These are phyloP conservation scores for Herpetospermum pedunculosum DNA, from an alignment of 306 rosid species.

Conservation along the genomic window DNA sequence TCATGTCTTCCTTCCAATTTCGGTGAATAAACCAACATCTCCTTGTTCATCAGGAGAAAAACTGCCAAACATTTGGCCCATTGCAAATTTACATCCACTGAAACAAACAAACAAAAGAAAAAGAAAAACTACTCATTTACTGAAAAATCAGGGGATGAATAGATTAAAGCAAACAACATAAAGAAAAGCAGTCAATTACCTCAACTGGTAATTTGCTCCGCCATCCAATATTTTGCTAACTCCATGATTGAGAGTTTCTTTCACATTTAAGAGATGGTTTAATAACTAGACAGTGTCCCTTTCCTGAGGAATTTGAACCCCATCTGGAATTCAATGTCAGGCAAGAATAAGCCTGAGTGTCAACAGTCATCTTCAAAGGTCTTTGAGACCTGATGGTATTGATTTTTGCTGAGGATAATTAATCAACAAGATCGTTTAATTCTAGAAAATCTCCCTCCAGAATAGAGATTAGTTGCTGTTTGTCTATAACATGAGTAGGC, in stretches of 20 bases:
- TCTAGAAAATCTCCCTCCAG: slow-evolving; percentile 49
- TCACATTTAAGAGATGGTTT: slow-evolving; percentile 14
- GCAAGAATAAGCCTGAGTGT: slow-evolving; percentile 15
- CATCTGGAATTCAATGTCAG: slow-evolving; percentile 17
- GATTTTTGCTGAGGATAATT: slow-evolving; percentile 4
- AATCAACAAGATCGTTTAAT: slow-evolving; percentile 43
- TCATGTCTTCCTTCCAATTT: background rate
- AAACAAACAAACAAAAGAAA: slow-evolving; percentile 23
- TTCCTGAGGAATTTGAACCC: slow-evolving; percentile 20
- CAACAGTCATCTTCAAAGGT: slow-evolving; percentile 15
- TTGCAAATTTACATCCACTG: slow-evolving; percentile 31
- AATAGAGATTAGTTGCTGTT: slow-evolving; percentile 19
- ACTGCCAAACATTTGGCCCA: slow-evolving; percentile 24
- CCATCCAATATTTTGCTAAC: slow-evolving; percentile 22
- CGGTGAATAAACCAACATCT: background rate
- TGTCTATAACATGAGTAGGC: slow-evolving; percentile 14
- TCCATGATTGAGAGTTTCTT: slow-evolving; percentile 11
- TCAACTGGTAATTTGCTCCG: slow-evolving; percentile 22
- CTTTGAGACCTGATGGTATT: slow-evolving; percentile 3
- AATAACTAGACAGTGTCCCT: slow-evolving; percentile 16
- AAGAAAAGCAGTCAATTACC: slow-evolving; percentile 24
- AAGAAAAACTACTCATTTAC: slow-evolving; percentile 13
- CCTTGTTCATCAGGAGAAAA: slow-evolving; percentile 16
- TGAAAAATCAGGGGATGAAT: slow-evolving; percentile 9
- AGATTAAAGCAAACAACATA: slow-evolving; percentile 3